Conservation (phyloP, 148 eudicot species). For the Diospyros lotus region DNA sequence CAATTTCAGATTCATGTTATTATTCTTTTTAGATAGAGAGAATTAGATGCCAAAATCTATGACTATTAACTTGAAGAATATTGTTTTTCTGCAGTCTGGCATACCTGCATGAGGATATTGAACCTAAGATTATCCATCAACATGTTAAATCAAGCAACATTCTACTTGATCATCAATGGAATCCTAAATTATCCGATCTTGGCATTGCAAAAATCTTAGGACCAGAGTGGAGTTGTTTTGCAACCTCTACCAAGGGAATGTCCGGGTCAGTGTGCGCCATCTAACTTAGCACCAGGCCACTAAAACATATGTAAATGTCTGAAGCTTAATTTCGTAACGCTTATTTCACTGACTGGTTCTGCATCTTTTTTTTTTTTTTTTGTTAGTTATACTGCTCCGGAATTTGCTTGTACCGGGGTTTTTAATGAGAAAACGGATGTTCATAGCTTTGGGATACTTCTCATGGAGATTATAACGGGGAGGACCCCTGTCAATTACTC, state of each 20-base stretch:
- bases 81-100: slow-evolving; percentile 27
- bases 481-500: slow-evolving; percentile 20
- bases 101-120: slow-evolving; percentile 39
- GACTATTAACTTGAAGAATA: no score
- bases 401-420: slow-evolving; percentile 14
- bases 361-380: background rate
- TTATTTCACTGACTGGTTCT: background rate
- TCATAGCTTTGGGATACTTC: slow-evolving; percentile 46
- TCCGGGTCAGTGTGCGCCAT: slow-evolving; percentile 21
- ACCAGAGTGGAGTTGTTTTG: slow-evolving; percentile 14
- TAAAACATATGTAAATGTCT: no score
- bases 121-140: slow-evolving; percentile 27
- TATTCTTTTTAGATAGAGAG: background rate
- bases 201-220: slow-evolving; percentile 26
- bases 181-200: slow-evolving; percentile 37
- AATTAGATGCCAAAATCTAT: background rate
- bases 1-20: background rate
- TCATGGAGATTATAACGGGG: slow-evolving; percentile 44
- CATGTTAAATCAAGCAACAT: slow-evolving; percentile 42
- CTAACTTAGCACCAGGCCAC: no score
- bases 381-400: slow-evolving; percentile 33
- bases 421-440: slow-evolving; percentile 35
- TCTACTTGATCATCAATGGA: slow-evolving; percentile 40
- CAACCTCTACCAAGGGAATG: slow-evolving; percentile 19
- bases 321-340: background rate